These are phyloP conservation scores for Ganoderma leucocontextum DNA, from an alignment of 1,284 basidiomycete genomes.

Conservation along the genomic window DNA sequence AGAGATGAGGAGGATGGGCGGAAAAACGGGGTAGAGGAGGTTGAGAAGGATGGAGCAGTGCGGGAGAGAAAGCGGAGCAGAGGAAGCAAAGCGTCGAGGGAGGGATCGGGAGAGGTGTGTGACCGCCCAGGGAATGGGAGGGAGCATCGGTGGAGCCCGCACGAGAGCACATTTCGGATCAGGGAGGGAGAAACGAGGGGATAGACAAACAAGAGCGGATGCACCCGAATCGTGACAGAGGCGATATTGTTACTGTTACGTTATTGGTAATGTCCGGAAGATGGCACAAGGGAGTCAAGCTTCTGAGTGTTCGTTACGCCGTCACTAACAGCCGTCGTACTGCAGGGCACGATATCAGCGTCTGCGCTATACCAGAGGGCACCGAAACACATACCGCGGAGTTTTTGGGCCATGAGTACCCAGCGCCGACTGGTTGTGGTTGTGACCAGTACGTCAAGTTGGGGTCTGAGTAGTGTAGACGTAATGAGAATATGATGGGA, in stretches of 20 bases:
- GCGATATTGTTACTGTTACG: conserved; percentile 34
- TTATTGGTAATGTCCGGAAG: conserved; percentile 27
- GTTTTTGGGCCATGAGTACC: conserved; percentile 44
- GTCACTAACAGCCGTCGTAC: conserved; percentile 29
- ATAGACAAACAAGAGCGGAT: conserved; percentile 23
- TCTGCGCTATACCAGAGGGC: no score
- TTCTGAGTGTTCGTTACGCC: conserved; percentile 21
- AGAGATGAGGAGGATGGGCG: not conserved
- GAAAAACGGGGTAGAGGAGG: conserved; percentile 5
- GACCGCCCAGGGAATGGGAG: conserved; percentile 4
- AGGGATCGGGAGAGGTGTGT: not conserved
- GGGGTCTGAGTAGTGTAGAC: conserved; percentile 32
- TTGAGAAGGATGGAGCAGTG: not conserved
- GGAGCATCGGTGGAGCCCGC: conserved; percentile 4
- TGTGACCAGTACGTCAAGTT: conserved; percentile 42
- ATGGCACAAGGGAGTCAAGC: conserved; percentile 21
- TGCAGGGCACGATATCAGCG: conserved; percentile 3
- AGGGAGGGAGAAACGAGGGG: conserved; percentile 19
- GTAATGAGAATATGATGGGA: not conserved
- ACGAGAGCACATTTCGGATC: conserved; percentile 2
- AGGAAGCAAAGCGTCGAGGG: conserved; percentile 1
- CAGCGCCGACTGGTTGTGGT: conserved; percentile 35
- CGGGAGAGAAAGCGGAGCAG: not conserved
- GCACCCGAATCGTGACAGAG: conserved; percentile 22
- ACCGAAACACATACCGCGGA: conserved; percentile 31